Base-by-base conservation (phyloP, 2,329 filamentous ascomycete species). In the Chalara sp. region DNA sequence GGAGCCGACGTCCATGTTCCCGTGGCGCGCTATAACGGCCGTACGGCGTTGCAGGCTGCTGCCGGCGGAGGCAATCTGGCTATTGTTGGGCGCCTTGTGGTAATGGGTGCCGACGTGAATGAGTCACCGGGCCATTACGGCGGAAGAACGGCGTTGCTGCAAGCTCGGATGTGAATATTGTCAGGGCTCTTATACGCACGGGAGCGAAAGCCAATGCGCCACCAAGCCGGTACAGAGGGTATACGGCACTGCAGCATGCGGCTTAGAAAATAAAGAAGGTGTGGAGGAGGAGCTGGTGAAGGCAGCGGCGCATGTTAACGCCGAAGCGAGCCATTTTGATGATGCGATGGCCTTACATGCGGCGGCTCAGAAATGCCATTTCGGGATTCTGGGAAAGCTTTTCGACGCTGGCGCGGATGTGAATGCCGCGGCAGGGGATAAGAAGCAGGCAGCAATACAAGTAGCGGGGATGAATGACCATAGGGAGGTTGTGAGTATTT, bases 281-380 rank as follows among this genome's bases (percentile, higher is more conserved):
- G 1, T 48, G 8, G 54, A 57, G 12, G 56, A 56, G 5, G 56
- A 55, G 37, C 57, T 60, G 44, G 55, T 62, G 28, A 56, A 51
- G 21, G 37, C 28, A 30, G 32, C 6, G 5, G 49, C 49, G 7
- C 40, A 52, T 31, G 44, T 51, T 6, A 51, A 51, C 30, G 45
- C 44, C 28, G 7, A 6, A 7, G 47, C 37, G 6, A 30, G 37
- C 6, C 32, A 43, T 33, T 57, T 55, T 50, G 50, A 52, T 31
- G 70, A 53, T 53, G 65, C 57, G 56, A 75, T 52, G 61, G 70
- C 59, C 54, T 68, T 66, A 61, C 6, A 32, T 48, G 50, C 40
- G 52, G 56, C 56, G 8, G 40, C 54, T 35, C 31, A 35, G 39
- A 49, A 35, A 28, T 5, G 69, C 66, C n/a, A 71, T 63, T 30